These are phyloP conservation scores for Phytophthora hybrid DNA, from an alignment of 352 stramenopile genomes.

Conservation along the genomic window DNA sequence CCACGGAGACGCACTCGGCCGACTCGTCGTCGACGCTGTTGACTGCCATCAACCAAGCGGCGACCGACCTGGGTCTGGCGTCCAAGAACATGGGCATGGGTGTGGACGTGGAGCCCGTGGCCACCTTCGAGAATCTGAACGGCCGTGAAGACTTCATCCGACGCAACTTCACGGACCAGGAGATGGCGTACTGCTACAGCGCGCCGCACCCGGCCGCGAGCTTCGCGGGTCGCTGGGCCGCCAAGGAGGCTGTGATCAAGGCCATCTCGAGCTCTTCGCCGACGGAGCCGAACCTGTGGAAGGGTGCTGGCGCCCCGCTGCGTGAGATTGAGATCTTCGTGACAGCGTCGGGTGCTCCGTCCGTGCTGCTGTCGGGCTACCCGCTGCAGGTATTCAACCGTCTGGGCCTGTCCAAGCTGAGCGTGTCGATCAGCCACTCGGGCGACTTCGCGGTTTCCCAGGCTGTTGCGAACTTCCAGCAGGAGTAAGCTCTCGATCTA, in stretches of 20 bases:
- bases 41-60: constrained; percentile 65
- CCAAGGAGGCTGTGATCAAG: constrained; percentile 93
- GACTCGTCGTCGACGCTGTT: constrained; percentile 58
- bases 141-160: constrained; percentile 85
- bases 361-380: constrained; percentile 79
- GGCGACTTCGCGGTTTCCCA: constrained; percentile 89
- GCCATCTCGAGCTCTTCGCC: constrained; percentile 84
- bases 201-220: constrained; percentile 82
- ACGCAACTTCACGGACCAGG: constrained; percentile 90
- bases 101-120: constrained; percentile 86
- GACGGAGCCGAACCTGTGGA: constrained; percentile 75
- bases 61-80: constrained; percentile 56
- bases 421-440: constrained; percentile 91
- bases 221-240: constrained; percentile 89
- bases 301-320: constrained; percentile 72
- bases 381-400: constrained; percentile 84
- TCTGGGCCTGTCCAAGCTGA: constrained; percentile 74
- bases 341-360: constrained; percentile 78
- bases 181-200: constrained; percentile 88
- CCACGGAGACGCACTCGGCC: constrained; percentile 21
- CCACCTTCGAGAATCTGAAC: constrained; percentile 83
- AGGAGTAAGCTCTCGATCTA: neutral
- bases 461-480: constrained; percentile 76
- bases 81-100: constrained; percentile 71
- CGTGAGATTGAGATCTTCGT: constrained; percentile 90